Evolutionary conservation across 2,329 filamentous ascomycete species (phyloP).

Genomic region (Alternaria rosae): DNA sequence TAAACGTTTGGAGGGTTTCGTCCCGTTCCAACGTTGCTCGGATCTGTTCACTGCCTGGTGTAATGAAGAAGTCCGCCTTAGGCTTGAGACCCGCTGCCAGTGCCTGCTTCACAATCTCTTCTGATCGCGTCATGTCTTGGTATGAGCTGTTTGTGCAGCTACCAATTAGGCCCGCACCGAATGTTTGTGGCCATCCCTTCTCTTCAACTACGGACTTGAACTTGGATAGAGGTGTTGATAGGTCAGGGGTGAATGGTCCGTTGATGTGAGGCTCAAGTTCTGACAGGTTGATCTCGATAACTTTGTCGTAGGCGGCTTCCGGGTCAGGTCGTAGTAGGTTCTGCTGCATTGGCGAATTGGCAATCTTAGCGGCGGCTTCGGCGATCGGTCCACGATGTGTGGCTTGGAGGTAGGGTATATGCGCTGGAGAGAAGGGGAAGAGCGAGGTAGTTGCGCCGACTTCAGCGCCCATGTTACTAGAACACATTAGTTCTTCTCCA

Average conservation of each 20-base stretch:
- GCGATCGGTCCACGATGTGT: slow-evolving; percentile 80
- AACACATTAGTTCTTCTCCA: slow-evolving; percentile 3
- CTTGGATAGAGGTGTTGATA: slow-evolving; percentile 88
- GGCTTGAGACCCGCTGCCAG: slow-evolving; percentile 88
- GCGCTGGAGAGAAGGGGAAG: slow-evolving; percentile 89
- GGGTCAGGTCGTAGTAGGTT: slow-evolving; percentile 79
- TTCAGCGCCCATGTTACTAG: slow-evolving; percentile 66
- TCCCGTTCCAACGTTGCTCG: slow-evolving; percentile 91
- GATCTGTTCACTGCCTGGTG: slow-evolving; percentile 95
- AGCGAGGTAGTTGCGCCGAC: slow-evolving; percentile 94
- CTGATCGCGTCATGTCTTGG: slow-evolving; percentile 96
- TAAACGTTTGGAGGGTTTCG: slow-evolving; percentile 84
- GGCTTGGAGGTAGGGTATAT: slow-evolving; percentile 83
- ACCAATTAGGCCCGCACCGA: slow-evolving; percentile 93
- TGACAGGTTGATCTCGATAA: slow-evolving; percentile 89
- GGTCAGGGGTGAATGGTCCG: slow-evolving; percentile 93
- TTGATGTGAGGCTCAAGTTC: slow-evolving; percentile 95
- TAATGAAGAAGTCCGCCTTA: slow-evolving; percentile 91
- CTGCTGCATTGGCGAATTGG: slow-evolving; percentile 63
- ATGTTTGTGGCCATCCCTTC: slow-evolving; percentile 88
- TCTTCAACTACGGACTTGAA: slow-evolving; percentile 85
- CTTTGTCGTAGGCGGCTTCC: slow-evolving; percentile 85
- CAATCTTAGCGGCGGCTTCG: slow-evolving; percentile 68
- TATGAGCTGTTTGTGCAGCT: slow-evolving; percentile 99
- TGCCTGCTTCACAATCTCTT: slow-evolving; percentile 91